A percentile compares a stretch with the other conserved stretches of the same genome.
phyloP scores from a whole-genome alignment of 768 basidiomycete species.

The Mycena kentingensis region DNA sequence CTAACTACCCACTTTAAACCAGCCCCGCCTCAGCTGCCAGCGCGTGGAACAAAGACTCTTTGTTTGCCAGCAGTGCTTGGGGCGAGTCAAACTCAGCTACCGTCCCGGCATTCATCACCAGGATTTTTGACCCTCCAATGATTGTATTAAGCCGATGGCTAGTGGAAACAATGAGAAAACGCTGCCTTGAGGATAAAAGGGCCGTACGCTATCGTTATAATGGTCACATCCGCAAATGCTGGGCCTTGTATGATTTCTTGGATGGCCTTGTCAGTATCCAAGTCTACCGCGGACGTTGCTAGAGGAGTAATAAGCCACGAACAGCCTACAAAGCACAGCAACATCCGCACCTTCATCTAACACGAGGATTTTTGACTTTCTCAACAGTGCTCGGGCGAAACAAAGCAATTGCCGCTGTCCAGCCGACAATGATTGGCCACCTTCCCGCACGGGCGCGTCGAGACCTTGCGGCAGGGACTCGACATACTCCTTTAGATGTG shows the following conservation, averaged over 20 bases:
- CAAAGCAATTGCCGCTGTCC: slow-evolving; percentile 90
- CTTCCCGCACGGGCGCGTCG: slow-evolving; percentile 75
- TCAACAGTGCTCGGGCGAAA: slow-evolving; percentile 81
- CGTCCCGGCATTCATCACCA: slow-evolving; percentile 81
- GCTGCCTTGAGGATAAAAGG: not conserved
- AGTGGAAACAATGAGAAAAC: slow-evolving; percentile 2
- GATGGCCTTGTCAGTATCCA: slow-evolving; percentile 87
- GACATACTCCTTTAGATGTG: slow-evolving; percentile 69
- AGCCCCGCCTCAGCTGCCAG: slow-evolving; percentile 69
- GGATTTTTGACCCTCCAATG: slow-evolving; percentile 74
- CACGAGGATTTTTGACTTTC: slow-evolving; percentile 86
- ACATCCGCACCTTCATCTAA: slow-evolving; percentile 77
- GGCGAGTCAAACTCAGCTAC: slow-evolving; percentile 85
- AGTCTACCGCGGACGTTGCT: slow-evolving; percentile 89
- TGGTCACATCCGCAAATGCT: slow-evolving; percentile 76
- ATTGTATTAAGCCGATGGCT: slow-evolving; percentile 86
- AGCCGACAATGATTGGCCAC: slow-evolving; percentile 77
- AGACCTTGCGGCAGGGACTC: slow-evolving; percentile 65
- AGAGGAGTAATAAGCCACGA: slow-evolving; percentile 7
- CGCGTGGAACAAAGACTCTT: slow-evolving; percentile 58
- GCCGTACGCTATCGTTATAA: slow-evolving; percentile 81
- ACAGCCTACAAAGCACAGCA: not conserved
- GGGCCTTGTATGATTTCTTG: slow-evolving; percentile 85
- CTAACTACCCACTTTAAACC: not conserved
- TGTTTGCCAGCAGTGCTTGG: slow-evolving; percentile 56